These are phyloP conservation scores for Kazachstania kunashirensis DNA, from an alignment of 805 yeast species.

Conservation along the genomic window DNA sequence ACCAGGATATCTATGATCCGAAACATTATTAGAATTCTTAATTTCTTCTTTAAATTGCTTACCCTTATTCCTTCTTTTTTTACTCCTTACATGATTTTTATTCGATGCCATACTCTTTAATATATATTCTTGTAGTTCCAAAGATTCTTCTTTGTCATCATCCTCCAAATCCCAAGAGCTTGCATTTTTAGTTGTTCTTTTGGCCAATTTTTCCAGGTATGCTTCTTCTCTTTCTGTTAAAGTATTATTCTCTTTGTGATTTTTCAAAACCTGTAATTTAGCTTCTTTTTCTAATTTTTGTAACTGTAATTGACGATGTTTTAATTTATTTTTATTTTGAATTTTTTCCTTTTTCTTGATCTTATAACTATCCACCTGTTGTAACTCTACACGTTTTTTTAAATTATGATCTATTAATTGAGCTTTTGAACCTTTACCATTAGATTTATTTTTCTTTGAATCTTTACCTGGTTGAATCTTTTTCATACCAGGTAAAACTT, in stretches of 20 bases:
- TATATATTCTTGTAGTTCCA: conserved; percentile 35
- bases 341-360: conserved; percentile 30
- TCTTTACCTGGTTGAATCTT: conserved; percentile 9
- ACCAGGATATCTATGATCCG: conserved; percentile 40
- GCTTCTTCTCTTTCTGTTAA: conserved; percentile 30
- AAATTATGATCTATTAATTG: conserved; percentile 32
- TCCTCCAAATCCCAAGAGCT: conserved; percentile 34
- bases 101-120: conserved; percentile 35
- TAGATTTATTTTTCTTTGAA: conserved; percentile 3
- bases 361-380: conserved; percentile 28
- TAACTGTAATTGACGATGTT: conserved; percentile 12
- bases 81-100: conserved; percentile 29
- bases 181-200: conserved; percentile 31
- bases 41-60: conserved; percentile 26
- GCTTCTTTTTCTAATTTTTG: conserved; percentile 26
- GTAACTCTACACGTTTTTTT: conserved; percentile 27
- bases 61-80: conserved; percentile 19
- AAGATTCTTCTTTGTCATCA: conserved; percentile 33
- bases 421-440: conserved; percentile 26
- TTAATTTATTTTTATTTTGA: conserved; percentile 23
- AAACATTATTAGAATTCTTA: conserved; percentile 10
- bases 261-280: conserved; percentile 27
- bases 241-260: conserved; percentile 26
- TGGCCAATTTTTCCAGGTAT: conserved; percentile 29
- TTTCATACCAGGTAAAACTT: conserved; percentile 32